A percentile compares a stretch with the other conserved stretches of the same genome.
phyloP scores from a whole-genome alignment of 345 rosid genomes.

The Aquilaria yunnanensis region DNA sequence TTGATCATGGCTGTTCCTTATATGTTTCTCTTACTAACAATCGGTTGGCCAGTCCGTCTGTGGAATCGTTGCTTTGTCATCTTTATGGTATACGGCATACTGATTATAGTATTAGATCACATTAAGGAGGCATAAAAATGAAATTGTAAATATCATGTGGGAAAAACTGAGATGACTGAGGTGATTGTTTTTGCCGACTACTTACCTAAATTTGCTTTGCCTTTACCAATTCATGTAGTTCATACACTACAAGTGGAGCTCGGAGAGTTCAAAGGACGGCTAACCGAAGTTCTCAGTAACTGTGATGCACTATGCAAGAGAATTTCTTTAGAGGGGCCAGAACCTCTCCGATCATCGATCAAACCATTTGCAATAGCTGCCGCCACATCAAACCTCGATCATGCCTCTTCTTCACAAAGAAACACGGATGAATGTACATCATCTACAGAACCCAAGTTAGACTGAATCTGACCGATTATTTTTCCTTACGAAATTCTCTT shows the following conservation, averaged over 20 bases:
- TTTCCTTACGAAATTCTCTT: no score
- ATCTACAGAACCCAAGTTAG: slow-evolving; percentile 10
- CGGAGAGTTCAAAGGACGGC: slow-evolving; percentile 83
- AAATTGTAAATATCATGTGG: no score
- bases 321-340: slow-evolving; percentile 71
- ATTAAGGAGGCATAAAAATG: no score
- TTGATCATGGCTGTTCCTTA: not conserved
- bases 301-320: slow-evolving; percentile 76
- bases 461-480: not conserved
- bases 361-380: slow-evolving; percentile 38
- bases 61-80: not conserved
- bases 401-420: slow-evolving; percentile 16
- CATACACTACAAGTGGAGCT: slow-evolving; percentile 84
- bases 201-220: slow-evolving; percentile 4
- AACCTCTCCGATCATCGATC: slow-evolving; percentile 48
- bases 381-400: slow-evolving; percentile 18
- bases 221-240: slow-evolving; percentile 36
- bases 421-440: slow-evolving; percentile 5
- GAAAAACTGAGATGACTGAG: no score
- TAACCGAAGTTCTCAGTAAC: slow-evolving; percentile 82
- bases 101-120: no score
- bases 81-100: no score
- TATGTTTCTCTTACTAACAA: no score
- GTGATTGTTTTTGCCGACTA: no score
- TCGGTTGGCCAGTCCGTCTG: no score